Evolutionary conservation across 306 rosid genomes (phyloP).

Genomic region (Sechiopsis laciniata): DNA sequence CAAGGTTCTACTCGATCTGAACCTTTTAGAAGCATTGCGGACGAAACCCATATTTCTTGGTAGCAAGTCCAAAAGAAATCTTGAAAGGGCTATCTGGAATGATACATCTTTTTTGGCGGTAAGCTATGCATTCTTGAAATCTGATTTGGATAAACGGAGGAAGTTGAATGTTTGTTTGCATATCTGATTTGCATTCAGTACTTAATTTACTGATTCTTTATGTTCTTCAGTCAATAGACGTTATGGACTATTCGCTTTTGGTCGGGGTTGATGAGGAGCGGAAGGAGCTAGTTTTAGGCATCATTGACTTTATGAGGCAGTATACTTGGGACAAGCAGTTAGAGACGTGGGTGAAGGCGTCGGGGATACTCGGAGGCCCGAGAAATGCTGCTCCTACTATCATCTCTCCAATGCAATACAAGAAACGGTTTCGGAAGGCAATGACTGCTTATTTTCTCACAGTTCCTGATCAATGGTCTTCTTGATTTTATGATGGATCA

Average conservation of each 20-base stretch:
- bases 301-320: constrained; percentile 95
- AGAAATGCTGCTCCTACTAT: constrained; percentile 86
- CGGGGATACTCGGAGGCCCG: constrained; percentile 90
- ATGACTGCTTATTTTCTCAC: constrained; percentile 95
- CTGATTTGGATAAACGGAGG: not conserved
- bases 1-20: constrained; percentile 88
- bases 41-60: constrained; percentile 94
- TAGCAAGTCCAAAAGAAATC: constrained; percentile 85
- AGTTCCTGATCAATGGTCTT: constrained; percentile 77
- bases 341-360: constrained; percentile 93
- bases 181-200: not conserved
- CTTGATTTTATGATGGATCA: constrained; percentile 27
- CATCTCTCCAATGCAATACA: constrained; percentile 85
- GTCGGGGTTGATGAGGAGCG: constrained; percentile 93
- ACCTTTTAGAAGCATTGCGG: constrained; percentile 76
- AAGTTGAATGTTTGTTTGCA: not conserved
- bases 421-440: constrained; percentile 92
- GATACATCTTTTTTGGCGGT: constrained; percentile 91
- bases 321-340: constrained; percentile 99
- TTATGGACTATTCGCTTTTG: constrained; percentile 92
- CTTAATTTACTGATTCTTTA: not conserved
- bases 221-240: constrained; percentile 71
- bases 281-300: constrained; percentile 84
- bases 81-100: constrained; percentile 94
- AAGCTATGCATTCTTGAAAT: constrained; percentile 21